These are phyloP conservation scores for Pseudogymnoascus sp. DNA, from an alignment of 2,329 filamentous ascomycete genomes.

Conservation along the genomic window DNA sequence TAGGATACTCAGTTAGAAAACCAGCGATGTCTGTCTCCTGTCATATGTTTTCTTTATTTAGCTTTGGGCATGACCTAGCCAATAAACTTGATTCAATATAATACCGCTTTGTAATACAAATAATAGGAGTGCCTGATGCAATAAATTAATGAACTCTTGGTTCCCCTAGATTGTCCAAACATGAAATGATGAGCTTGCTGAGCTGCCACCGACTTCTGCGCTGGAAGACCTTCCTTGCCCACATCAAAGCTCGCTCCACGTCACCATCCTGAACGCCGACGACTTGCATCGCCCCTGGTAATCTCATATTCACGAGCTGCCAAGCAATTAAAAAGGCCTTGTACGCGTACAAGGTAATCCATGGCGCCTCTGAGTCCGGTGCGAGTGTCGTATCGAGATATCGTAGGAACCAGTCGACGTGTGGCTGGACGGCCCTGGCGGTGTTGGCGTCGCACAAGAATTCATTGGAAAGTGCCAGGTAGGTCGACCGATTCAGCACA, in stretches of 20 bases:
- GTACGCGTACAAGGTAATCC: conserved; percentile 35
- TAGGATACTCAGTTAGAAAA: not conserved
- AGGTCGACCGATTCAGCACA: conserved; percentile 28
- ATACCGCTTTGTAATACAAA: conserved; percentile 5
- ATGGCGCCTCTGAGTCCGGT: conserved; percentile 31
- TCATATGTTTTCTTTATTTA: not conserved
- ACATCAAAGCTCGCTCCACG: conserved; percentile 21
- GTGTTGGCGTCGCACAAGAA: conserved; percentile 29
- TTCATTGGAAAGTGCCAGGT: conserved; percentile 27
- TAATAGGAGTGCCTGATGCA: not conserved
- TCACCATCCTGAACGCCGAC: conserved; percentile 31
- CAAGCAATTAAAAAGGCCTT: conserved; percentile 36
- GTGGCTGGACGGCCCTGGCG: conserved; percentile 29
- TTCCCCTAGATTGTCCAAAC: conserved; percentile 24
- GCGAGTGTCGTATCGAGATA: conserved; percentile 28
- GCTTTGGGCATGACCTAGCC: not conserved
- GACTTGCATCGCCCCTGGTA: conserved; percentile 29
- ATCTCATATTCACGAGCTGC: conserved; percentile 29
- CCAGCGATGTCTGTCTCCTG: not conserved
- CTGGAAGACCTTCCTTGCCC: conserved; percentile 30
- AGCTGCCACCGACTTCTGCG: conserved; percentile 27
- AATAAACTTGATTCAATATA: not conserved
- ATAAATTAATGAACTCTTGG: not conserved
- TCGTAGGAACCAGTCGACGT: conserved; percentile 34
- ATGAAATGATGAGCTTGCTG: conserved; percentile 28